Conservation (phyloP, 148 eudicot genomes). For the Rhododendron williamsianum region DNA sequence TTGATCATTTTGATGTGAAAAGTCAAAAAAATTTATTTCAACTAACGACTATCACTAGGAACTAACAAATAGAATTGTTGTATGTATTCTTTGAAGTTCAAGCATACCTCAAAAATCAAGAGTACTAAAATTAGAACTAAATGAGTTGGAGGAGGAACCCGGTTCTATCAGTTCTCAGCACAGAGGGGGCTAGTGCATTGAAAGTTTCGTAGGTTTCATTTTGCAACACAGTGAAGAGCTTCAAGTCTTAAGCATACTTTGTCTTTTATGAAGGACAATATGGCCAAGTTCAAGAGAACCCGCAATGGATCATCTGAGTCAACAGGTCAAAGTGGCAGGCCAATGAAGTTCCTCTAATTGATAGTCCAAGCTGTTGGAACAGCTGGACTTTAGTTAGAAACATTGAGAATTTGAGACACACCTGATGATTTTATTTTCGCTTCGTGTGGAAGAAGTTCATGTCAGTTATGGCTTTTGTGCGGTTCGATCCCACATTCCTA, state of each 20-base stretch:
- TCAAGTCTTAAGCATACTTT: background rate
- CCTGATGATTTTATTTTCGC: background rate
- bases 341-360: background rate
- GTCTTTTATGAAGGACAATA: background rate
- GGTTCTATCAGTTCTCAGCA: background rate
- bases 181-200: background rate
- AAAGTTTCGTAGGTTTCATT: background rate
- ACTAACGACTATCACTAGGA: background rate
- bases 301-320: background rate
- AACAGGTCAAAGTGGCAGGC: background rate
- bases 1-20: background rate
- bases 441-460: background rate
- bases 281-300: background rate
- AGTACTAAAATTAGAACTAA: background rate
- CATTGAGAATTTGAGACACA: background rate
- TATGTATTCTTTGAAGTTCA: background rate
- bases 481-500: background rate
- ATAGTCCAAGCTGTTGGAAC: background rate
- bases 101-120: background rate
- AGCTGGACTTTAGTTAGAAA: background rate
- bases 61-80: background rate
- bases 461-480: background rate
- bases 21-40: too few species aligned
- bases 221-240: background rate
- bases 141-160: background rate